A percentile compares a stretch with the other conserved stretches of the same genome.
Evolutionary conservation across 257 asterid species (phyloP).

Genomic region (Nicotiana benthamiana): DNA sequence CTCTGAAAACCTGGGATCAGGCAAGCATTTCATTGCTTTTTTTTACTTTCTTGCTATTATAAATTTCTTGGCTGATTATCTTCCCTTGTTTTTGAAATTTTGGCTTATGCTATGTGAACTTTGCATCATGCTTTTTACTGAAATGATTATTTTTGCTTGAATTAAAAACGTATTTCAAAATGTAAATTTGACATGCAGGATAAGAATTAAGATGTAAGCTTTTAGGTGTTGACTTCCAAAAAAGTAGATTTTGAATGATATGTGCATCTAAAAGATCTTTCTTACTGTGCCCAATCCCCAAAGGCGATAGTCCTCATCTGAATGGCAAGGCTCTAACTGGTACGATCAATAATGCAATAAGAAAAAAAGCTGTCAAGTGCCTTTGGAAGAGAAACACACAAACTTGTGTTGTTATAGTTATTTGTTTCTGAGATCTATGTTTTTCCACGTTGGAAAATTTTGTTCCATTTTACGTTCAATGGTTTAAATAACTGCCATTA

Average conservation of each 20-base stretch:
- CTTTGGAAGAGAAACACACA: background rate
- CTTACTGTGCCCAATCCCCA: background rate
- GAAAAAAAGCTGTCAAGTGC: background rate
- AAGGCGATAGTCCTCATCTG: background rate
- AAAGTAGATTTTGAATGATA: background rate
- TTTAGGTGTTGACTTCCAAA: background rate
- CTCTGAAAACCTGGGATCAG: slow-evolving; percentile 97
- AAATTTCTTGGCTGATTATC: background rate
- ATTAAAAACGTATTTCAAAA: background rate
- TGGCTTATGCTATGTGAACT: background rate
- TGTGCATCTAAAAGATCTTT: background rate
- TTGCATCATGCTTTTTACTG: background rate
- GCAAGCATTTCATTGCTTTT: slow-evolving; percentile 24
- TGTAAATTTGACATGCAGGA: background rate
- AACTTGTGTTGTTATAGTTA: background rate
- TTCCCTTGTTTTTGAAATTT: background rate
- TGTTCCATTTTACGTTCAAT: background rate
- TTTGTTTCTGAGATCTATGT: background rate
- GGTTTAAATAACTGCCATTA: background rate
- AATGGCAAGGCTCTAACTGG: background rate
- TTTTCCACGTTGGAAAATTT: background rate
- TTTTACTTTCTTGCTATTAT: background rate
- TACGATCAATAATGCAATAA: background rate
- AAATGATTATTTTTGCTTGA: background rate
- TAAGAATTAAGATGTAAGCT: background rate